phyloP scores from a whole-genome alignment of 1,284 basidiomycete species.

The Boletellus deceptivus region DNA sequence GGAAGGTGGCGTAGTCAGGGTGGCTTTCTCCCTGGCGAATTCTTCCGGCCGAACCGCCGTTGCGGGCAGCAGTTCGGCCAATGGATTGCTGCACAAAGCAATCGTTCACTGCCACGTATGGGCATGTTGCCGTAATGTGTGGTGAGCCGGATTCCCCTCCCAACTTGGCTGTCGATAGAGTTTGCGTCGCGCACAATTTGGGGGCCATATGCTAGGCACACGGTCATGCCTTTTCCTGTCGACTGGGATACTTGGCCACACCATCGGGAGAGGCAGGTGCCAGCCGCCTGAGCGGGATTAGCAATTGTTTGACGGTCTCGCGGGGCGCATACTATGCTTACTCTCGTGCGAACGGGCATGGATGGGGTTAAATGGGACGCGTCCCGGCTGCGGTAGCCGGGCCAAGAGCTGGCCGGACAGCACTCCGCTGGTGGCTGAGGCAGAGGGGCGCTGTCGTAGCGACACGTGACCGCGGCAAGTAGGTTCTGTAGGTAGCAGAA shows the following conservation, averaged over 20 bases:
- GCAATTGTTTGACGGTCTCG: no score
- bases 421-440: no score
- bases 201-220: constrained; percentile 22
- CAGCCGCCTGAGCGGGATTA: no score
- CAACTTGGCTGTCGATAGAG: constrained; percentile 6
- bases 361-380: neutral
- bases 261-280: no score
- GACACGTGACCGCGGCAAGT: constrained; percentile 30
- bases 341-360: no score
- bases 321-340: no score
- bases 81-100: constrained; percentile 4
- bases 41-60: constrained; percentile 14
- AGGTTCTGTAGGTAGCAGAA: constrained; percentile 19
- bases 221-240: constrained; percentile 8
- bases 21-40: constrained; percentile 16
- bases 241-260: neutral
- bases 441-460: neutral
- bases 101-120: constrained; percentile 4
- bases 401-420: neutral
- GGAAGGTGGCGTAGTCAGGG: constrained; percentile 26
- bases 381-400: constrained; percentile 10
- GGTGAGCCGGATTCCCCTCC: neutral
- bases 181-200: constrained; percentile 7
- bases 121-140: constrained; percentile 10
- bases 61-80: constrained; percentile 6